phyloP scores from a whole-genome alignment of 2,329 filamentous ascomycete species.

The Colletotrichum sp. region DNA sequence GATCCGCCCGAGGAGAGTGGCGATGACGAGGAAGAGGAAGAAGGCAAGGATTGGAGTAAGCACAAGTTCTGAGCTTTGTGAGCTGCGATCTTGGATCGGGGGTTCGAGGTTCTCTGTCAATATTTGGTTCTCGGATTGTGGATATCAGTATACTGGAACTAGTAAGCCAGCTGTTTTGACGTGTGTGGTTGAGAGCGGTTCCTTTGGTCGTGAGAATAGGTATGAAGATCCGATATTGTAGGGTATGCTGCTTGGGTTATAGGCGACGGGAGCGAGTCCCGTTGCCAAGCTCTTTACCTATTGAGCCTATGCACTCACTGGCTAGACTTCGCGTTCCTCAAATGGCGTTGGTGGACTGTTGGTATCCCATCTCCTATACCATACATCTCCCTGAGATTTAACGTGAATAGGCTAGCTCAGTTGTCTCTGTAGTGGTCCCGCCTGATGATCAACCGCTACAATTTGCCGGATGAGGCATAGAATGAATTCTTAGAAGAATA shows the following conservation, averaged over 20 bases:
- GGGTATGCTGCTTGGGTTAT: not conserved
- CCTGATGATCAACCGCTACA: not conserved
- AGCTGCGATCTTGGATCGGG: not conserved
- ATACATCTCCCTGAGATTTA: fast-evolving
- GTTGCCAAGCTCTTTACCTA: fast-evolving
- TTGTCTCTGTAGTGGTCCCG: not conserved
- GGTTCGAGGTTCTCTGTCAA: not conserved
- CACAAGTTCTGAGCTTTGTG: slow-evolving; percentile 6
- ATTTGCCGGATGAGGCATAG: fast-evolving
- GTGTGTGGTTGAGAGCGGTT: not conserved
- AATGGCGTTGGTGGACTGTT: not conserved
- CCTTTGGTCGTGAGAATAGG: not conserved
- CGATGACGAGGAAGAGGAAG: slow-evolving; percentile 6
- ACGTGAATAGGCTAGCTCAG: not conserved
- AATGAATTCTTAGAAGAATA: not conserved
- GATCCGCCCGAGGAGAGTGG: slow-evolving; percentile 16
- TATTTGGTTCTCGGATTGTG: not conserved
- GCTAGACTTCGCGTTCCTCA: not conserved
- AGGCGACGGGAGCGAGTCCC: not conserved
- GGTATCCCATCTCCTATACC: not conserved
- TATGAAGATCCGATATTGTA: not conserved
- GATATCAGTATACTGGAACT: not conserved
- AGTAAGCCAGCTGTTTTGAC: not conserved
- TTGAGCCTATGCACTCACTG: not conserved
- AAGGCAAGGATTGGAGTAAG: slow-evolving; percentile 15